A percentile compares a stretch with the other conserved stretches of the same genome.
Conservation (phyloP, 345 rosid species). For the Carallia brachiata region DNA sequence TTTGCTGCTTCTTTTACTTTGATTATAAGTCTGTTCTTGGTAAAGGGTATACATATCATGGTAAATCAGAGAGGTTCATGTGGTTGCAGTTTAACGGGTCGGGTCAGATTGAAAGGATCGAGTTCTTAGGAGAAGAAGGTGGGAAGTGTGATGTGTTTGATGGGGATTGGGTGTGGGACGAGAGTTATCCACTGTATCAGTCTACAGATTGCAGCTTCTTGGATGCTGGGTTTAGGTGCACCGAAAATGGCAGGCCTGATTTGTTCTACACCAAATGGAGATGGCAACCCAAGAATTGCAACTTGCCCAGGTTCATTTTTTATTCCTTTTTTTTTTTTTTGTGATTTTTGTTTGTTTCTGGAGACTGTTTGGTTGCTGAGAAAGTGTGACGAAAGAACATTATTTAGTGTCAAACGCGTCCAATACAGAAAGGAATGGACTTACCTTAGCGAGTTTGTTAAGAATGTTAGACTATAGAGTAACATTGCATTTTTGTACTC, state of each 20-base stretch:
- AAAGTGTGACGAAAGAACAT: neutral
- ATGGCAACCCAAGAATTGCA: constrained; percentile 86
- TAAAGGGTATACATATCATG: constrained; percentile 43
- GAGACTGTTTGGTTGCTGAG: constrained; percentile 2
- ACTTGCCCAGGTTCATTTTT: constrained; percentile 69
- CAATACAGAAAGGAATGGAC: neutral
- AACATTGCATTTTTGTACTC: no score
- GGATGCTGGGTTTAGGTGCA: constrained; percentile 85
- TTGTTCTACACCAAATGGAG: constrained; percentile 83
- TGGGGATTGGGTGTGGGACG: constrained; percentile 96
- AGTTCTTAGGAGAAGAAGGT: constrained; percentile 55
- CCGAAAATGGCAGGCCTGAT: constrained; percentile 87
- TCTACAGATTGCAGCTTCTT: constrained; percentile 76
- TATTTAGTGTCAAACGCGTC: neutral
- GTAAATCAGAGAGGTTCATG: constrained; percentile 52
- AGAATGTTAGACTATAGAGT: neutral
- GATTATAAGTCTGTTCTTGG: constrained; percentile 49
- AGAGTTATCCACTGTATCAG: constrained; percentile 74
- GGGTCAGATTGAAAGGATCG: constrained; percentile 36
- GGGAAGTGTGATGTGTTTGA: constrained; percentile 68
- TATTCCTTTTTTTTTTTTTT: no score
- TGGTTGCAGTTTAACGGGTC: constrained; percentile 54
- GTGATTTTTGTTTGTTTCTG: neutral
- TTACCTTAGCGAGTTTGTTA: neutral
- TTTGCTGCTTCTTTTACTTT: constrained; percentile 68